Evolutionary conservation across 768 basidiomycete genomes (phyloP).

Genomic region (Termitomyces bulborhizus): DNA sequence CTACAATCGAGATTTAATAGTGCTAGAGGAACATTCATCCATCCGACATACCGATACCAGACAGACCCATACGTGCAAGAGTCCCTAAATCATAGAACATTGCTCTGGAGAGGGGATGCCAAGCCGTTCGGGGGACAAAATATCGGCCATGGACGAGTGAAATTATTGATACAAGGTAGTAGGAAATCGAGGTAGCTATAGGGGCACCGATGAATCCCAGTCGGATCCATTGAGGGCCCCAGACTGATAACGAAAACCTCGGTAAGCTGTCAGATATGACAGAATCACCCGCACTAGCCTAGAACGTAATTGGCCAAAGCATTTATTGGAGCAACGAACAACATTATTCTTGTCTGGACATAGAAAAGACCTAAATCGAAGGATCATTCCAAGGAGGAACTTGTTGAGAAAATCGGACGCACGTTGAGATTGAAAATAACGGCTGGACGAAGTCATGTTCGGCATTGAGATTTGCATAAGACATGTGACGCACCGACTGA

Average conservation of each 20-base stretch:
- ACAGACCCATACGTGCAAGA: slow-evolving; percentile 61
- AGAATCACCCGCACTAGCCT: slow-evolving; percentile 32
- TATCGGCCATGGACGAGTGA: slow-evolving; percentile 26
- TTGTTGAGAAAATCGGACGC: background rate
- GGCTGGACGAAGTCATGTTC: background rate
- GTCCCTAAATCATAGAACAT: slow-evolving; percentile 61
- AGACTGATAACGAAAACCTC: slow-evolving; percentile 36
- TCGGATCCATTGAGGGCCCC: slow-evolving; percentile 70
- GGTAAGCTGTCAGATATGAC: background rate
- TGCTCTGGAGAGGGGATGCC: slow-evolving; percentile 64
- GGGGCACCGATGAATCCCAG: too few species aligned
- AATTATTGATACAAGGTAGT: too few species aligned
- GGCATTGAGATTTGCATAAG: background rate
- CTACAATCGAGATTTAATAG: slow-evolving; percentile 17
- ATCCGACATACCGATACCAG: slow-evolving; percentile 58
- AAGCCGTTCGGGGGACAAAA: slow-evolving; percentile 51
- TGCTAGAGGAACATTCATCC: background rate
- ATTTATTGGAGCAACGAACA: slow-evolving; percentile 79
- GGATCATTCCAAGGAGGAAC: background rate
- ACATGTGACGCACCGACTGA: background rate
- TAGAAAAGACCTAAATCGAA: slow-evolving; percentile 56
- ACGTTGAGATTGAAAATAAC: slow-evolving; percentile 10
- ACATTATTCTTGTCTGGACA: slow-evolving; percentile 75
- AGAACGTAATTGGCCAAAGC: slow-evolving; percentile 75
- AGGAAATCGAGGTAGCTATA: too few species aligned